Evolutionary conservation across 169 alveolate genomes (phyloP).

Genomic region (Cystoisospora suis): DNA sequence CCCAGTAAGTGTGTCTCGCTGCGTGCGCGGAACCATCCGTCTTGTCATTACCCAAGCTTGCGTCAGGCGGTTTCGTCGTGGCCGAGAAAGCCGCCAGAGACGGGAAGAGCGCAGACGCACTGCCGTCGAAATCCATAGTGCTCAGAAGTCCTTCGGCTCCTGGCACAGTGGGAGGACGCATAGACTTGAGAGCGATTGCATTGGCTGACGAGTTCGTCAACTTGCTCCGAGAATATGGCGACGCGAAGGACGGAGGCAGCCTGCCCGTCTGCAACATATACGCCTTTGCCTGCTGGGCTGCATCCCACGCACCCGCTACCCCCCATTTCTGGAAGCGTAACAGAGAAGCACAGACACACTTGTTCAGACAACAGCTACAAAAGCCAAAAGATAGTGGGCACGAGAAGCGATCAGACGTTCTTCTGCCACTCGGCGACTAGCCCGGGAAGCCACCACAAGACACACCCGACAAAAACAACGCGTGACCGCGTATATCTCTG

Average conservation of each 20-base stretch:
- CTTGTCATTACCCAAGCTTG: slow-evolving; percentile 12
- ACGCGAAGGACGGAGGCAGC: slow-evolving; percentile 50
- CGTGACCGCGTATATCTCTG: too few relatives aligned
- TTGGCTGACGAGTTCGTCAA: slow-evolving; percentile 50
- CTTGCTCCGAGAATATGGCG: slow-evolving; percentile 47
- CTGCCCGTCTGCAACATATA: slow-evolving; percentile 48
- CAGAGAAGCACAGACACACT: background rate
- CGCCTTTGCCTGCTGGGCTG: slow-evolving; percentile 50
- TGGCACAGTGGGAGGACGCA: background rate
- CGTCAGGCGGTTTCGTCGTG: slow-evolving; percentile 23
- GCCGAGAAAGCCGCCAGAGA: slow-evolving; percentile 24
- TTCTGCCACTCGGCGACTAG: too few relatives aligned
- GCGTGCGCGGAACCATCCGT: too few relatives aligned
- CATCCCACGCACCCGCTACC: slow-evolving; percentile 51
- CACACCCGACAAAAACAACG: too few relatives aligned
- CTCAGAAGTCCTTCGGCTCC: background rate
- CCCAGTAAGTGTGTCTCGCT: too few relatives aligned
- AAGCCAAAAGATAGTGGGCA: background rate
- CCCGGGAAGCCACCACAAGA: too few relatives aligned
- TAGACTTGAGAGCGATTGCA: slow-evolving; percentile 3
- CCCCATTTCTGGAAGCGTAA: slow-evolving; percentile 45
- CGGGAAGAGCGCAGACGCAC: background rate
- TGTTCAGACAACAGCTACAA: background rate
- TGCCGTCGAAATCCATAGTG: slow-evolving; percentile 9
- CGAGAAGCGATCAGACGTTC: too few relatives aligned